Evolutionary conservation across 371 early-diverging fungal species (phyloP).

Genomic region (Mortierella sp.): DNA sequence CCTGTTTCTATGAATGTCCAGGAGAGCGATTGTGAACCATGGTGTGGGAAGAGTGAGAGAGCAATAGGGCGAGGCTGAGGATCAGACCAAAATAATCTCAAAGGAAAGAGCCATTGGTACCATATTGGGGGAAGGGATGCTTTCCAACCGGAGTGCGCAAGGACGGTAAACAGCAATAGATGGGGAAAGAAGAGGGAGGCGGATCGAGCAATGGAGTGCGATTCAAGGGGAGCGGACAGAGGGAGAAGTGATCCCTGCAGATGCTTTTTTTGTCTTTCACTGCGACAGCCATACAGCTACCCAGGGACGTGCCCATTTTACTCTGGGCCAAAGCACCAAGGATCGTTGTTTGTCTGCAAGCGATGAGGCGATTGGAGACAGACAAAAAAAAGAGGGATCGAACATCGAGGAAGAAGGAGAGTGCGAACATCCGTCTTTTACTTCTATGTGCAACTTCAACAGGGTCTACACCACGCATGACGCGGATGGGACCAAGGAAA

Average conservation of each 20-base stretch:
- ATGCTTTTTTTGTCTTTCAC: not conserved
- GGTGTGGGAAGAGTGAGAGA: not conserved
- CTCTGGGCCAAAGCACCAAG: not conserved
- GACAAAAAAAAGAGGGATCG: not conserved
- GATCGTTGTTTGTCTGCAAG: not conserved
- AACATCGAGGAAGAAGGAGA: not conserved
- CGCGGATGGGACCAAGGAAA: not conserved
- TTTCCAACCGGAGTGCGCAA: not conserved
- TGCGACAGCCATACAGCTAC: not conserved
- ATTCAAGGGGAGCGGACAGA: not conserved
- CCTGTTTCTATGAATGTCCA: not conserved
- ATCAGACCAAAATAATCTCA: not conserved
- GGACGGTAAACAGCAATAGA: not conserved
- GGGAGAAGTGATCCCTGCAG: not conserved
- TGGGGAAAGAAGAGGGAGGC: not conserved
- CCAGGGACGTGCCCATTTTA: not conserved
- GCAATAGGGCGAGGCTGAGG: not conserved
- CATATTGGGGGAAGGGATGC: no score
- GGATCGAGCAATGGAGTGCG: not conserved
- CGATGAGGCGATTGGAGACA: not conserved
- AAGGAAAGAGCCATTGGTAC: not conserved
- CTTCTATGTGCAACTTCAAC: not conserved
- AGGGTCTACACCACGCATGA: constrained; percentile 4
- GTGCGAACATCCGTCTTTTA: not conserved
- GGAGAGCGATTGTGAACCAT: not conserved